phyloP scores from a whole-genome alignment of 2,329 filamentous ascomycete species.

The Fusarium acutatum region DNA sequence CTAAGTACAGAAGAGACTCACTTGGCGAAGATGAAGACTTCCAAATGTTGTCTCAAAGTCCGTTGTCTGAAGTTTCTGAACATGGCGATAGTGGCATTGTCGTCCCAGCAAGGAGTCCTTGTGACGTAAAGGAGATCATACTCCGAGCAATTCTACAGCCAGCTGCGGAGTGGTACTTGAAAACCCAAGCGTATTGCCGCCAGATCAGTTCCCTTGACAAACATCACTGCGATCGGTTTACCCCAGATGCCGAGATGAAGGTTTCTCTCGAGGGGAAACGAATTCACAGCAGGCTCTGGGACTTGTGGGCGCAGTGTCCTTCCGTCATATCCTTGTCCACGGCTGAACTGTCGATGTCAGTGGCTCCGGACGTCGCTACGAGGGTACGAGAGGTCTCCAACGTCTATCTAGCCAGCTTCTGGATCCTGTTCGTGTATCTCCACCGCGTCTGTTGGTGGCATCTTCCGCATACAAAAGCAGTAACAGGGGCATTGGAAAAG shows the following conservation, averaged over 20 bases:
- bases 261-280: neutral
- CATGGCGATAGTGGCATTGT: neutral
- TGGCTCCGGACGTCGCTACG: neutral
- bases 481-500: neutral
- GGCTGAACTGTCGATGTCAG: neutral
- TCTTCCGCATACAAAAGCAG: neutral
- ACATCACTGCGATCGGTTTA: neutral
- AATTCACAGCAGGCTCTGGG: neutral
- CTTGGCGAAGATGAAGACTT: neutral
- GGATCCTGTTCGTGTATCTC: neutral
- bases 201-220: slow-evolving; percentile 4
- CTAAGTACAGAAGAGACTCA: neutral
- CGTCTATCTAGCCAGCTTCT: neutral
- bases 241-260: neutral
- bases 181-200: neutral
- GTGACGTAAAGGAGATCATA: neutral
- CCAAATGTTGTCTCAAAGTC: rapidly evolving
- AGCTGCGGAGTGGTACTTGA: neutral
- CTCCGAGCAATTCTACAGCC: neutral
- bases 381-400: neutral
- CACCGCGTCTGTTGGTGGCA: slow-evolving; percentile 9
- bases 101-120: neutral
- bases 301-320: neutral
- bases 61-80: neutral
- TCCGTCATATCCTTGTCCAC: neutral